These are phyloP conservation scores for Tetrahymena malaccensis DNA, from an alignment of 73 alveolate species.

Conservation along the genomic window DNA sequence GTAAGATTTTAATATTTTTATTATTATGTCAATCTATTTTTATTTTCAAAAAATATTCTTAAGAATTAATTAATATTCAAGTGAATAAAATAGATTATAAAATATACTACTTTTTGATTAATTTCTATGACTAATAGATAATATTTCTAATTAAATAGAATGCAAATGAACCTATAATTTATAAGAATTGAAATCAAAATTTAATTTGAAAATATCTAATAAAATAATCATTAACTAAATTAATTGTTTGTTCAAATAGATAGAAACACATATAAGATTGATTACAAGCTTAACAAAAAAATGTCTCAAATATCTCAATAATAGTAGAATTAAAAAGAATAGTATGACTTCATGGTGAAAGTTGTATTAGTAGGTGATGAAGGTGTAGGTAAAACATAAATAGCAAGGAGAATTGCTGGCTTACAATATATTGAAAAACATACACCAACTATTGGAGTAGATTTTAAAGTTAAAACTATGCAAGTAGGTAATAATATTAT, in stretches of 20 bases:
- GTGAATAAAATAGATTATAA: neutral
- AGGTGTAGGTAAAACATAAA: constrained; percentile 42
- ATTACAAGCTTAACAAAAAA: too few relatives aligned
- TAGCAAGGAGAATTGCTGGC: constrained; percentile 14
- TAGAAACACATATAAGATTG: too few relatives aligned
- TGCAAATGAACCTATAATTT: neutral
- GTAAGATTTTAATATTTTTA: neutral
- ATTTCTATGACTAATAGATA: neutral
- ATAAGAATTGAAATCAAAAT: too few relatives aligned
- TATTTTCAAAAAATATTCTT: neutral
- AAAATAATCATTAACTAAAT: neutral
- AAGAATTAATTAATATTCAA: neutral
- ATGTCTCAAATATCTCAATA: neutral
- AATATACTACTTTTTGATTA: neutral
- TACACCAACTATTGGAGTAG: constrained; percentile 34
- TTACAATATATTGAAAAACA: constrained; percentile 6
- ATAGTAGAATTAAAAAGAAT: neutral
- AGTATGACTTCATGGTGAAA: constrained; percentile 31
- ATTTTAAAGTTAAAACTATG: constrained; percentile 32
- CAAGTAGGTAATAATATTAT: constrained; percentile 7
- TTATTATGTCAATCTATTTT: neutral
- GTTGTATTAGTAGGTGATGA: constrained; percentile 40
- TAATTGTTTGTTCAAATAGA: too few relatives aligned
- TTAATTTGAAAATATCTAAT: neutral
- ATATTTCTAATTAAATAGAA: too few relatives aligned